Evolutionary conservation across 306 rosid genomes (phyloP).

Genomic region (Sphenostylis stenocarpa): DNA sequence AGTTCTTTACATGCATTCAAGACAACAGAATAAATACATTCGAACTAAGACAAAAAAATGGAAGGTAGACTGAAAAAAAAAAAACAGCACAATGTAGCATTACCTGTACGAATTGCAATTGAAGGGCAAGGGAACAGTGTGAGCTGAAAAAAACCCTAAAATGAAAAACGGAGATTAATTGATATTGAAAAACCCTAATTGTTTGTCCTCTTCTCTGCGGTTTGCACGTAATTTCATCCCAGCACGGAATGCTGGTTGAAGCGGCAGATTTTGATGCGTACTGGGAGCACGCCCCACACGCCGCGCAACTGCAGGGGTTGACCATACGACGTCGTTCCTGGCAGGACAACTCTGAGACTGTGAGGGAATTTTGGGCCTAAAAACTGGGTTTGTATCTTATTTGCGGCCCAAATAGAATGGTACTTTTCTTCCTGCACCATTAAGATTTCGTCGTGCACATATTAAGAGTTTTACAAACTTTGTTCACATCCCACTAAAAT

Average conservation of each 20-base stretch:
- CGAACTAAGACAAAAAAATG: not conserved
- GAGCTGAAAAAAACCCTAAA: conserved; percentile 16
- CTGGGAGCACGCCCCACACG: conserved; percentile 33
- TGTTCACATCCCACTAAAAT: no score
- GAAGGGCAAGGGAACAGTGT: not conserved
- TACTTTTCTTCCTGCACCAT: no score
- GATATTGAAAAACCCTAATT: conserved; percentile 45
- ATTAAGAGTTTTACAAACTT: no score
- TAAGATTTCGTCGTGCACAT: no score
- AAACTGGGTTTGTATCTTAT: not conserved
- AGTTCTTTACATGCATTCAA: not conserved
- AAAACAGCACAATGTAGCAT: conserved; percentile 12
- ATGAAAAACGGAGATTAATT: not conserved
- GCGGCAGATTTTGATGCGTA: conserved; percentile 32
- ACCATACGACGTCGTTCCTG: conserved; percentile 29
- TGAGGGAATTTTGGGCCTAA: not conserved
- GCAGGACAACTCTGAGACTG: not conserved
- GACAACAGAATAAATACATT: not conserved
- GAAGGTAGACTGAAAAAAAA: not conserved
- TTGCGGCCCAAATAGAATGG: no score
- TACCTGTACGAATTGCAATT: conserved; percentile 36
- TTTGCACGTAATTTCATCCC: not conserved
- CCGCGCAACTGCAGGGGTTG: conserved; percentile 3
- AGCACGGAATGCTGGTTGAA: conserved; percentile 6
- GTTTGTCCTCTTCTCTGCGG: conserved; percentile 5